Evolutionary conservation across 148 eudicot species (phyloP), one percentile per base, ranked within the genome.

Genomic region (Dianthus caryophyllus): DNA sequence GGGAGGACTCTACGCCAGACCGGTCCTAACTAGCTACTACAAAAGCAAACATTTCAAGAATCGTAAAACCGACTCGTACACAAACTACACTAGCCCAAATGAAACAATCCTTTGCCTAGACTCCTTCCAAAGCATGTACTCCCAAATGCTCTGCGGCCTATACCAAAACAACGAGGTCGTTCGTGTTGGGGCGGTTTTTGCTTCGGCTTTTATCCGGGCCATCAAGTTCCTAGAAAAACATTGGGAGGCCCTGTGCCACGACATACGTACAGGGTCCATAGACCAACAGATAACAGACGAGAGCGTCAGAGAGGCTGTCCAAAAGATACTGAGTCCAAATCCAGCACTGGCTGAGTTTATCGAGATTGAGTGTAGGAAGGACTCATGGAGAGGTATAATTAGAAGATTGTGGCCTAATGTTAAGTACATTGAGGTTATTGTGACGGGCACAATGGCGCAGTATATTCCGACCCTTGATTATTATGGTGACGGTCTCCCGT

Each of bases 331-430:
- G 0, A 75, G 53, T 50, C 74, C 84, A 2, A 66, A 75, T 66
- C 82, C 82, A 18, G 24, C 15, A 0, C 30, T 83, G 9, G 87
- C 84, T 0, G 74, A 73, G 11, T 68, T 74, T 10, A 66, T 83
- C 5, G 82, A 78, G 61, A 4, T 14, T 0, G 84, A 83, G 52
- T 83, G 87, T 51, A 29, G 36, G 26, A 56, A 29, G 17, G 61
- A 56, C 38, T 56, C 61, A 1, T 56, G 61, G 61, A 29, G 6
- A 14, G 61, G 61, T 2, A 56, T 56, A 2, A 56, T 56, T 13
- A 13, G 18, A 15, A 56, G 61, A 29, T 14, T 56, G 36, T 56
- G 61, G 61, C 61, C 61, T 15, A 56, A 56, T 15, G 38, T 29
- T 15, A 56, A 56, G 26, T 56, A 56, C 27, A 29, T 29, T 56